phyloP scores from a whole-genome alignment of 371 early-diverging fungal species.

The Lichtheimia hyalospora region DNA sequence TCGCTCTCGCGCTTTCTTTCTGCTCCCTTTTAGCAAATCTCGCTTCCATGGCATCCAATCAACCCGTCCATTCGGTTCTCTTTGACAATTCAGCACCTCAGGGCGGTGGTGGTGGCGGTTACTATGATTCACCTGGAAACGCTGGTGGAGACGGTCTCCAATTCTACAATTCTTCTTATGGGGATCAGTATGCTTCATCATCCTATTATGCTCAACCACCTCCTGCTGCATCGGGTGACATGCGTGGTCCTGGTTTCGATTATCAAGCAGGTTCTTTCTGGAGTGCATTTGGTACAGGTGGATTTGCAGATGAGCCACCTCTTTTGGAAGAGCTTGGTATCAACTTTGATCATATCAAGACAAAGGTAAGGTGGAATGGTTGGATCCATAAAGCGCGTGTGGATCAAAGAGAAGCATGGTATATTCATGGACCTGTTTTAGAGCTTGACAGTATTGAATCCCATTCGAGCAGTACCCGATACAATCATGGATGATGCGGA shows the following conservation, averaged over 20 bases:
- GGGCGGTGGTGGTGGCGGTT: conserved; percentile 21
- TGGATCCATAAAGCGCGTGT: too few relatives aligned
- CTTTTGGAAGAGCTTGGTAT: conserved; percentile 91
- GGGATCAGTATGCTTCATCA: conserved; percentile 50
- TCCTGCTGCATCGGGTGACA: conserved; percentile 41
- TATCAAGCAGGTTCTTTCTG: conserved; percentile 74
- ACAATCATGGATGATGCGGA: conserved; percentile 95
- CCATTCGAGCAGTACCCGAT: conserved; percentile 82
- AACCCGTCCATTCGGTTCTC: conserved; percentile 54
- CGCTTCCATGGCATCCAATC: conserved; percentile 30
- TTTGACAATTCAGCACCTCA: conserved; percentile 47
- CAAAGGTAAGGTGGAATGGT: conserved; percentile 62
- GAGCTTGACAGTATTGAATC: conserved; percentile 89
- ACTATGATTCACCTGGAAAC: conserved; percentile 23
- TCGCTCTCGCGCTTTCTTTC: too few relatives aligned
- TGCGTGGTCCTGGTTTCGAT: conserved; percentile 53
- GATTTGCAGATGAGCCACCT: conserved; percentile 82
- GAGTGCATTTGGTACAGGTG: conserved; percentile 67
- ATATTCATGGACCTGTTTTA: conserved; percentile 13
- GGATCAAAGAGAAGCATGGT: conserved; percentile 62
- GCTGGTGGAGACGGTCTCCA: conserved; percentile 50
- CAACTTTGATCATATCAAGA: conserved; percentile 84
- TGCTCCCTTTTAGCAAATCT: too few relatives aligned
- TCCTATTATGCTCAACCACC: conserved; percentile 39
- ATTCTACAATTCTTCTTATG: conserved; percentile 67